Evolutionary conservation across 2,329 filamentous ascomycete genomes (phyloP), one percentile per base, ranked within the genome.

Genomic region (Arthrobotrys conoides): DNA sequence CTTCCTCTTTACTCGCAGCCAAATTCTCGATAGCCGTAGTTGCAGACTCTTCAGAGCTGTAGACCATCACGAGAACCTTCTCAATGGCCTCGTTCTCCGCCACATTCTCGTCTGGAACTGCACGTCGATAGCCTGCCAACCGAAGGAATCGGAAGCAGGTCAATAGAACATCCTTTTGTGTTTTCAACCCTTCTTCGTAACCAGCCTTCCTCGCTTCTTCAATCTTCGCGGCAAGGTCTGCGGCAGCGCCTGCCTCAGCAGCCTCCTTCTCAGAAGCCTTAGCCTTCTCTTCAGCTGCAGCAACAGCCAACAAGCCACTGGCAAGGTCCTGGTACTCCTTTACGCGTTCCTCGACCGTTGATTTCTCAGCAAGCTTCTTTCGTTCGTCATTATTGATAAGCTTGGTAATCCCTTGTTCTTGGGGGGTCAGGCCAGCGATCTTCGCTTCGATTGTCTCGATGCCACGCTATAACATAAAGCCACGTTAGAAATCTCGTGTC

Each of bases 11-110:
- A 38, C 92, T 92, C 75, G 93, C 87, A 70, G 94, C 91, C 73
- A 96, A 87, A 86, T 92, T 94, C 83, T 93, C 85, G 85, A 93
- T 93, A 71, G 91, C 89, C 68, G 89, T 86, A 24, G 96, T 92
- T 64, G 92, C 93, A 81, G 86, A 88, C 80, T 92, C 89, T 82
- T 95, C 92, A 57, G 93, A 93, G 55, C 90, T 89, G 85, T 96
- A 96, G 36, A 96, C 91, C 77, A 91, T 88, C 57, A 94, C 87
- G 73, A 96, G 87, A 38, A 93, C 90, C 66, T 92, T 92, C 85
- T 96, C 93, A 76, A 96, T 90, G 41, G 92, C 93, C 84, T 90
- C 90, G 84, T 91, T 93, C 86, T 95, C 92, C 72, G 94, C 92
- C 48, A 87, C 85, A 59, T 89, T 87, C 81, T 92, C 88, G 69